Evolutionary conservation across 805 yeast genomes (phyloP), one percentile per base, ranked within the genome.

Genomic region (Kodamaea hsintzibuensis): DNA sequence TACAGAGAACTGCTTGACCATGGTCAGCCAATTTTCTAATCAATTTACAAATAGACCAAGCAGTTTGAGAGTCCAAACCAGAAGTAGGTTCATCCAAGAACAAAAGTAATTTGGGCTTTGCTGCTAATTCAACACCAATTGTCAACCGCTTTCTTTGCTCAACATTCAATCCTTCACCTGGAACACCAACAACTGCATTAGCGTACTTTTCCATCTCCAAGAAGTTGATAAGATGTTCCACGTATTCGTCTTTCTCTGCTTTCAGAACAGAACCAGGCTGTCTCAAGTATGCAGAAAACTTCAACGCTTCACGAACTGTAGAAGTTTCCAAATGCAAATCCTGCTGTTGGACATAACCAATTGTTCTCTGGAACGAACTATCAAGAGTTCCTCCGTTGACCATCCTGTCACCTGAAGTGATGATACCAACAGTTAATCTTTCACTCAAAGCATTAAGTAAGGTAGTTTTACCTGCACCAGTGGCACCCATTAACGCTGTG

Each of bases 381-480:
- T 76, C 81, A 55, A 82, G 66, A 27, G 78, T 73, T 37, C 68
- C 64, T 50, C 86, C 86, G 63, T 82, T 82, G 38, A 83, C 85
- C 60, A 82, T 69, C 77, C 81, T 79, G 42, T 79, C 81, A 58
- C 87, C 87, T 2, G 60, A 52, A 27, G 84, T 76, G 48, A 83
- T 74, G 35, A 79, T 80, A 67, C 88, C 88, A 68, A 74, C 73
- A 40, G 80, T 78, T 55, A 78, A 74, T 66, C 86, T 72, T 60
- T 79, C 81, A 44, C 85, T 80, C 54, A 82, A 68, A 17, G 77
- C 77, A 64, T 82, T 82, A 59, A 82, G 71, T 51, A 82, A 66
- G 9, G 85, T 82, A 9, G 85, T 82, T 60, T 82, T 82, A 63
- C 86, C 85, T 27, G 85, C 85, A 64, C 86, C 85, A n/a, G 85